These are phyloP conservation scores for Gloeophyllum trabeum DNA, from an alignment of 768 basidiomycete species.

Conservation along the genomic window DNA sequence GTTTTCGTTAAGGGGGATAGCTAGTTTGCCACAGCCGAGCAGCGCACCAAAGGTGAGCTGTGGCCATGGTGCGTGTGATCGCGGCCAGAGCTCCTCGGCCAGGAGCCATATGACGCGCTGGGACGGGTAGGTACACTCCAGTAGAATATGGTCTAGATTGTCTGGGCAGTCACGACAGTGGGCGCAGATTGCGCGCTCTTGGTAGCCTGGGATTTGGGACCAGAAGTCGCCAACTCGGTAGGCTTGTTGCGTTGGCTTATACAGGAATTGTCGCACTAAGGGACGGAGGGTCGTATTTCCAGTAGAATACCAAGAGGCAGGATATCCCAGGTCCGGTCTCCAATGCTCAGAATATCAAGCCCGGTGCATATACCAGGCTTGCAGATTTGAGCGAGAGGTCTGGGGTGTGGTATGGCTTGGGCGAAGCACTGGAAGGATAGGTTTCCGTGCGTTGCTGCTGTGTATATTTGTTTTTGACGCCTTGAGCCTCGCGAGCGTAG, in stretches of 20 bases:
- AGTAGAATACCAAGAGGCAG: no score
- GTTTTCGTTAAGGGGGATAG: no score
- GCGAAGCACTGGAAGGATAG: no score
- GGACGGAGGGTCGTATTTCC: no score
- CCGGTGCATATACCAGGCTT: no score
- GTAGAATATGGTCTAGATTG: background rate
- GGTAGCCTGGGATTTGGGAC: conserved; percentile 5
- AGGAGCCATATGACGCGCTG: background rate
- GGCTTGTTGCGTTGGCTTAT: conserved; percentile 13
- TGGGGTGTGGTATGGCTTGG: no score
- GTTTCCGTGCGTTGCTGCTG: no score
- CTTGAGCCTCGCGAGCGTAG: no score
- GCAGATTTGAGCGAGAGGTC: no score
- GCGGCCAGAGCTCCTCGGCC: background rate
- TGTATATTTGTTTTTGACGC: no score
- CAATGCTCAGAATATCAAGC: no score
- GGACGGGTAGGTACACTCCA: background rate
- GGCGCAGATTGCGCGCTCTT: background rate
- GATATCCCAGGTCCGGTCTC: no score
- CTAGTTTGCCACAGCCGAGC: background rate
- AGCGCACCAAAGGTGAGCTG: background rate
- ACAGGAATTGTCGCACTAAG: conserved; percentile 13
- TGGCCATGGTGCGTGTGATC: background rate
- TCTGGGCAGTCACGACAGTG: background rate
- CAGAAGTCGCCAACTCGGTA: conserved; percentile 17